These are phyloP conservation scores for Salvia sclarea DNA, from an alignment of 305 asterid genomes.

Conservation along the genomic window DNA sequence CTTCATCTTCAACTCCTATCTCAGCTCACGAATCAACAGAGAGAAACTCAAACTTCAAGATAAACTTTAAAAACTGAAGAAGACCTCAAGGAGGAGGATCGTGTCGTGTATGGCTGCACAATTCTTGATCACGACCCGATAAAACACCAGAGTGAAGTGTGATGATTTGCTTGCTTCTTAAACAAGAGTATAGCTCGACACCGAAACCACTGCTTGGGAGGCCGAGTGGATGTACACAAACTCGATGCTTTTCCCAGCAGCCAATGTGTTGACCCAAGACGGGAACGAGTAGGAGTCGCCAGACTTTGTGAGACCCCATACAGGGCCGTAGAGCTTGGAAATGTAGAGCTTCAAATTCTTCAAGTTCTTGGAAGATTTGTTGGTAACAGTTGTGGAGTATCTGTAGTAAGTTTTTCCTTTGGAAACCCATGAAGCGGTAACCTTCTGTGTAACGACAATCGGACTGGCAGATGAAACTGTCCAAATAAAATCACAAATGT, in stretches of 20 bases:
- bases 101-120: slow-evolving; percentile 64
- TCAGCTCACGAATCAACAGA: slow-evolving; percentile 51
- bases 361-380: slow-evolving; percentile 73
- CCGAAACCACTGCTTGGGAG: slow-evolving; percentile 72
- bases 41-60: slow-evolving; percentile 34
- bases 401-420: slow-evolving; percentile 74
- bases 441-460: slow-evolving; percentile 55
- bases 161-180: slow-evolving; percentile 35
- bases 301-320: slow-evolving; percentile 86
- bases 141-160: slow-evolving; percentile 40
- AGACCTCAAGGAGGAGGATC: slow-evolving; percentile 30
- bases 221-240: slow-evolving; percentile 91
- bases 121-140: slow-evolving; percentile 44
- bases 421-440: slow-evolving; percentile 65
- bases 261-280: slow-evolving; percentile 70
- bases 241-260: slow-evolving; percentile 86
- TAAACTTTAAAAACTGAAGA: slow-evolving; percentile 20
- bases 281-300: slow-evolving; percentile 80
- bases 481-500: slow-evolving; percentile 11
- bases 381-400: slow-evolving; percentile 72
- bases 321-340: slow-evolving; percentile 82
- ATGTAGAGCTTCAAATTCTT: slow-evolving; percentile 68
- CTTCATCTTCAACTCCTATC: slow-evolving; percentile 41
- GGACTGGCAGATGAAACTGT: slow-evolving; percentile 54
- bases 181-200: slow-evolving; percentile 73